phyloP scores from a whole-genome alignment of 1,284 basidiomycete genomes.

The Agroathelia rolfsii region DNA sequence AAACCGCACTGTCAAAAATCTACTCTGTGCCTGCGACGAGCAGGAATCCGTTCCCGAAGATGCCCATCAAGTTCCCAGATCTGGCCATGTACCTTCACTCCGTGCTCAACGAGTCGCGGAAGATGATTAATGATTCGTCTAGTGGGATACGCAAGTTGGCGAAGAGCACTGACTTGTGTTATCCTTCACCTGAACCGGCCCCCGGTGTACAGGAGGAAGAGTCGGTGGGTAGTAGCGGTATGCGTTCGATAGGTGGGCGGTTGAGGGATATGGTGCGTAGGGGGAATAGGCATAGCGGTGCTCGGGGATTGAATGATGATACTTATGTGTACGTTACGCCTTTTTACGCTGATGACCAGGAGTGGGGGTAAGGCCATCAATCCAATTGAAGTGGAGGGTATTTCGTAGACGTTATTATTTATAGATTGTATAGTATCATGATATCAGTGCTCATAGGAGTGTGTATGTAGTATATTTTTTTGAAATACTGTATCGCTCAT shows the following conservation, averaged over 20 bases:
- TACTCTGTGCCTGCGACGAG: slow-evolving; percentile 58
- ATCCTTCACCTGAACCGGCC: slow-evolving; percentile 35
- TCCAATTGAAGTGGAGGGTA: too few species aligned
- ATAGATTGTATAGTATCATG: too few species aligned
- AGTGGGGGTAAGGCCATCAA: too few species aligned
- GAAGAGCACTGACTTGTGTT: slow-evolving; percentile 52
- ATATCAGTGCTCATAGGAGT: too few species aligned
- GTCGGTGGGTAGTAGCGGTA: slow-evolving; percentile 25
- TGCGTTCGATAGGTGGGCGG: slow-evolving; percentile 39
- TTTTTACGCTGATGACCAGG: slow-evolving; percentile 35
- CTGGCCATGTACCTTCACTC: slow-evolving; percentile 65
- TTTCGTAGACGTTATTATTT: too few species aligned
- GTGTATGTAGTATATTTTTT: too few species aligned
- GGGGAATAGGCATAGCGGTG: slow-evolving; percentile 32
- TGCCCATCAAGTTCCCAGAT: slow-evolving; percentile 66
- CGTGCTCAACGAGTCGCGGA: slow-evolving; percentile 56
- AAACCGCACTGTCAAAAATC: slow-evolving; percentile 52
- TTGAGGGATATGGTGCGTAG: slow-evolving; percentile 52
- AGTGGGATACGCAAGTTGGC: slow-evolving; percentile 55
- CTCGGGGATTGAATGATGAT: slow-evolving; percentile 53
- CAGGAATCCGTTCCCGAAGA: slow-evolving; percentile 48
- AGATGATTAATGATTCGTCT: slow-evolving; percentile 44
- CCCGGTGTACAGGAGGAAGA: slow-evolving; percentile 22
- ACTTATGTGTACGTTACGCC: slow-evolving; percentile 72
- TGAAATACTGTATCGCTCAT: too few species aligned